Base-by-base conservation (phyloP, 2,329 filamentous ascomycete genomes). In the Lasiodiplodia sp. region DNA sequence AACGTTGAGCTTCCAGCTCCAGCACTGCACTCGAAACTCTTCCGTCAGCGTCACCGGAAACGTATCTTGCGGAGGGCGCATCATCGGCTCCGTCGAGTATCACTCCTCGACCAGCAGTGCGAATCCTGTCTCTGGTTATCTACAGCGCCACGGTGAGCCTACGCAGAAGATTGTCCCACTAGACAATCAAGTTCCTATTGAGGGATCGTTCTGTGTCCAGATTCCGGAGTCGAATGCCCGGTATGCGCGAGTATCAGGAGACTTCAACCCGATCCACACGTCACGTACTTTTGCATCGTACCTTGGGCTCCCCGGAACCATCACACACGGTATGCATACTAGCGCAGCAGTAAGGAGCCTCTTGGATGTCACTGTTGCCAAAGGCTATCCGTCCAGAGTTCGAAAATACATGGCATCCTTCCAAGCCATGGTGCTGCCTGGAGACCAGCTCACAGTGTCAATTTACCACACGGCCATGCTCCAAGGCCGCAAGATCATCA, bases 241-340 rank as follows among this genome's bases (percentile, higher is more conserved):
- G 8, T 80, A 80, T 70, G 75, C 79, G 2, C 70, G 70, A 1
- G 74, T 77, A 11, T 82, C 80, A 2, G 73, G 74, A 12, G 81
- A 83, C 68, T 78, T 73, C 72, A 83, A 83, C 69, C 81, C 81
- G 0, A 81, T 83, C 56, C 81, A 83, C 67, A 73, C 76, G 3
- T 82, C 79, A 4, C 73, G 70, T 12, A 69, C 75, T 18, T 81
- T 83, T 66, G 76, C 81, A 0, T 53, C 70, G n/a, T 77, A 75
- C 12, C 79, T 76, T 28, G 73, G 75, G 34, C 74, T 82, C 12
- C 80, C 80, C 4, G 78, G 78, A 16, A 77, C 78, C 5, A 80
- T 83, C 51, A 79, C 76, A 14, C 81, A 83, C 71, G 81, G 81
- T 67, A 83, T 83, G 80, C 78, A 79, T 66, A 78, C 75, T 12